phyloP scores from a whole-genome alignment of 1,284 basidiomycete species.

The Boletus semigastroideus region DNA sequence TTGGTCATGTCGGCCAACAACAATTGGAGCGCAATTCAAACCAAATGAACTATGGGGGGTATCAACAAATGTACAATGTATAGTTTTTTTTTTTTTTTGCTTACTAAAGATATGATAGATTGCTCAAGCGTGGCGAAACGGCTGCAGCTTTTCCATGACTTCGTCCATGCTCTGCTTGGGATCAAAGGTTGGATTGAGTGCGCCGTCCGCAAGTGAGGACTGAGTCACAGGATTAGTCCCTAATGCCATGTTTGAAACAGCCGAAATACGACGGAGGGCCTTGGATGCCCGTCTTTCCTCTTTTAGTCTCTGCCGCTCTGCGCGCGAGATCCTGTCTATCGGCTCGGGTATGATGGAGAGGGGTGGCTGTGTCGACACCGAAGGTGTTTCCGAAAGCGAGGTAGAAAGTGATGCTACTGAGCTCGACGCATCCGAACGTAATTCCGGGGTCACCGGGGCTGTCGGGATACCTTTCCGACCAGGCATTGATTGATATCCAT shows the following conservation, averaged over 20 bases:
- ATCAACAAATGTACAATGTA: slow-evolving; percentile 8
- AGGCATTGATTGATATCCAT: slow-evolving; percentile 6
- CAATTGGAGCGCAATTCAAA: slow-evolving; percentile 11
- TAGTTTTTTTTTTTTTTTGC: slow-evolving; percentile 7
- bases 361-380: slow-evolving; percentile 17
- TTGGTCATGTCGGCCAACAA: slow-evolving; percentile 13
- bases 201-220: slow-evolving; percentile 19
- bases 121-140: slow-evolving; percentile 32
- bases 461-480: slow-evolving; percentile 7
- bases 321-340: slow-evolving; percentile 25
- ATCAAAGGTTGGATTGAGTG: slow-evolving; percentile 35
- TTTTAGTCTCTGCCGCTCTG: slow-evolving; percentile 31
- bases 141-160: slow-evolving; percentile 39
- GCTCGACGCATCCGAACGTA: slow-evolving; percentile 7
- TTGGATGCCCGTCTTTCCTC: slow-evolving; percentile 37
- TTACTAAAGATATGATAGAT: slow-evolving; percentile 16
- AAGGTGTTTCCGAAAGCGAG: slow-evolving; percentile 13
- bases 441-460: slow-evolving; percentile 9
- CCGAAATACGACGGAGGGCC: slow-evolving; percentile 38
- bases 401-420: slow-evolving; percentile 19
- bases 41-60: slow-evolving; percentile 11
- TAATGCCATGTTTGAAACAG: slow-evolving; percentile 24
- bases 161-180: slow-evolving; percentile 37
- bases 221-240: slow-evolving; percentile 21
- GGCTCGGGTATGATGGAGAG: slow-evolving; percentile 33